A percentile compares a stretch with the other conserved stretches of the same genome.
Conservation (phyloP, 2,329 filamentous ascomycete species). For the Epichloe festucae region DNA sequence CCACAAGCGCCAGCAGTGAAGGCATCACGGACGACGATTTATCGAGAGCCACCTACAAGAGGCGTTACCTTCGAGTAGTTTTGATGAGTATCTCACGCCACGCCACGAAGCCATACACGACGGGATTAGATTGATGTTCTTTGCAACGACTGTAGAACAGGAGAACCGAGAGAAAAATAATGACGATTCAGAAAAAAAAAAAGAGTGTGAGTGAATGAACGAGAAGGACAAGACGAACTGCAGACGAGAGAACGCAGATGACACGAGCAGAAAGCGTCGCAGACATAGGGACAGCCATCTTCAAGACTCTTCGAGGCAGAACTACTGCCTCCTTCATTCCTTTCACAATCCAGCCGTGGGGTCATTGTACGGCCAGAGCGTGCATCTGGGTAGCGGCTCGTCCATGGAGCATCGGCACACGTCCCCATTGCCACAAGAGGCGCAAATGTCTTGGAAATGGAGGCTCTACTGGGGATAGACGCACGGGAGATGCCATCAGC, state of each 20-base stretch:
- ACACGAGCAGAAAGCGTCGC: conserved; percentile 5
- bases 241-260: conserved; percentile 1
- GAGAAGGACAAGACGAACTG: conserved; percentile 1
- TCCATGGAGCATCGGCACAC: conserved; percentile 2
- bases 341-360: conserved; percentile 11
- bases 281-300: conserved; percentile 8
- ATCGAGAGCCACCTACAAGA: background rate
- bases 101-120: conserved; percentile 4
- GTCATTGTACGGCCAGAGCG: conserved; percentile 7
- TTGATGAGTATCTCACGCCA: background rate
- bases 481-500: conserved; percentile 6
- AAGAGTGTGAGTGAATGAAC: background rate
- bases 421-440: conserved; percentile 18
- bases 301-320: conserved; percentile 18
- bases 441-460: conserved; percentile 17
- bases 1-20: conserved; percentile 14
- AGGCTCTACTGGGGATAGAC: conserved; percentile 1
- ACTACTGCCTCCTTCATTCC: conserved; percentile 28
- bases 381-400: background rate
- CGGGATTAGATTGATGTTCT: background rate
- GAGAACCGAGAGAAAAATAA: background rate
- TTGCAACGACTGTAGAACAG: background rate
- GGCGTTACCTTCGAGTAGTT: background rate
- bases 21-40: conserved; percentile 13
- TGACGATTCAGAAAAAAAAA: background rate